Base-by-base conservation (phyloP, 768 basidiomycete species). In the Basidioascus undulatus region DNA sequence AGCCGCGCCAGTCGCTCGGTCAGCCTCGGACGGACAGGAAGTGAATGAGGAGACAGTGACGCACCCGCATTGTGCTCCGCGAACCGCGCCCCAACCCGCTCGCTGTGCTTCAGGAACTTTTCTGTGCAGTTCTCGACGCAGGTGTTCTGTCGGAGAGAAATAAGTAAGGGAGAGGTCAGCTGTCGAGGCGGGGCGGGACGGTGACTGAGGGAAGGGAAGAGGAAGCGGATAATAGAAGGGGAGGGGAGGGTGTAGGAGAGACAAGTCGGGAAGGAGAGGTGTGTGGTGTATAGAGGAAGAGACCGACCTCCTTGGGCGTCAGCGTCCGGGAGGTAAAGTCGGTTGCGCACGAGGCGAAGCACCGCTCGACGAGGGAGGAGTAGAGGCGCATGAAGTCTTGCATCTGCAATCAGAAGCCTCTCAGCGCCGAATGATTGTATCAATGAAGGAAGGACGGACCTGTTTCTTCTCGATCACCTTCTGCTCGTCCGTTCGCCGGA, bases 341-440 rank as follows among this genome's bases (percentile, higher is more conserved):
- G 57, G 87, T 87, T 53, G 76, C 77, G 57, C 89, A 98, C 12
- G 80, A 66, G 51, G 66, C 83, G 69, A 98, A 98, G 59, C 89
- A 98, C 51, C 81, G 74, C 57, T 96, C 89, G 25, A 87, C 84
- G 42, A 98, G 69, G 55, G 74, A 77, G 19, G 83, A 79, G 61
- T 98, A 96, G 61, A 96, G 75, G 54, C 68, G 70, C 66, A 98
- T 66, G 54, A 98, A 96, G 65, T 96, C 89, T 67, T 89, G 82
- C 86, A 98, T 89, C 87, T 96, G 55, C 32, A 21, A 15, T n/a
- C n/a, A n/a, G n/a, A n/a, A 15, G 3, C 21, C 18, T 18, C 34
- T 15, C 21, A 27, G 18, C 12, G 31, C 5, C 13, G 39, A 20
- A 15, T n/a, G 11, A 16, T 18, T 31, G 24, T 19, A 20, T 7